These are phyloP conservation scores for Lentinus polychrous DNA, from an alignment of 1,284 basidiomycete genomes.

Conservation along the genomic window DNA sequence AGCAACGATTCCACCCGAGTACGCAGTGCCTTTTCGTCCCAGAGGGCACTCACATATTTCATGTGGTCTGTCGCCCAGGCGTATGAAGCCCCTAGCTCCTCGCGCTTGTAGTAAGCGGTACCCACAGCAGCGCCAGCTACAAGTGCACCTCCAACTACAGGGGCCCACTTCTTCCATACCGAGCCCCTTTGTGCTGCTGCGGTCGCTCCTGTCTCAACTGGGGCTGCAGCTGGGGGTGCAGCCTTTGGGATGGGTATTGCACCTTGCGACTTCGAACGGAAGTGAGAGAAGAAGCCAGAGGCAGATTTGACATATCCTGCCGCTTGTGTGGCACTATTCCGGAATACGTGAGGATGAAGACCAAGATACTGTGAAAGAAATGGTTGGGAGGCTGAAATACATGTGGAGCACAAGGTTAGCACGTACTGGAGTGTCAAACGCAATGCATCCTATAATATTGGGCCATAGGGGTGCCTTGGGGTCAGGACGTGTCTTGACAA, in stretches of 20 bases:
- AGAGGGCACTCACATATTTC: conserved; percentile 84
- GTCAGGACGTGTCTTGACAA: conserved; percentile 60
- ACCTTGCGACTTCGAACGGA: conserved; percentile 19
- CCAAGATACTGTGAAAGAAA: conserved; percentile 63
- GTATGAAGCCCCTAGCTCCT: conserved; percentile 67
- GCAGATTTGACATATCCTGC: conserved; percentile 69
- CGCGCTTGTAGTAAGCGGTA: conserved; percentile 72
- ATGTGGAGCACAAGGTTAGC: conserved; percentile 26
- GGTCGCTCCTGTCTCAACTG: conserved; percentile 19
- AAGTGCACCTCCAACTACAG: conserved; percentile 60
- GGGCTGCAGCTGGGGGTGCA: conserved; percentile 22
- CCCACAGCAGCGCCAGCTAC: conserved; percentile 84
- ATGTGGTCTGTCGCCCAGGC: conserved; percentile 84
- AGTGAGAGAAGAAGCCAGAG: conserved; percentile 42
- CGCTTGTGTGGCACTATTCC: conserved; percentile 76
- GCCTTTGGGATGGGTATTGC: conserved; percentile 16
- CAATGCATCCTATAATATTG: conserved; percentile 71
- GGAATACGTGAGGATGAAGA: conserved; percentile 82
- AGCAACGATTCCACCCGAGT: conserved; percentile 59
- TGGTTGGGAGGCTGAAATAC: background rate
- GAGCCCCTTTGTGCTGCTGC: conserved; percentile 21
- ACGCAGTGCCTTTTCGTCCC: conserved; percentile 69
- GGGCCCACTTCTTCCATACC: conserved; percentile 56
- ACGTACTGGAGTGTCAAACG: conserved; percentile 92
- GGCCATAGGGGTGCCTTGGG: conserved; percentile 72